Conservation (phyloP, 1,284 basidiomycete species). For the Cryptococcus sp. region DNA sequence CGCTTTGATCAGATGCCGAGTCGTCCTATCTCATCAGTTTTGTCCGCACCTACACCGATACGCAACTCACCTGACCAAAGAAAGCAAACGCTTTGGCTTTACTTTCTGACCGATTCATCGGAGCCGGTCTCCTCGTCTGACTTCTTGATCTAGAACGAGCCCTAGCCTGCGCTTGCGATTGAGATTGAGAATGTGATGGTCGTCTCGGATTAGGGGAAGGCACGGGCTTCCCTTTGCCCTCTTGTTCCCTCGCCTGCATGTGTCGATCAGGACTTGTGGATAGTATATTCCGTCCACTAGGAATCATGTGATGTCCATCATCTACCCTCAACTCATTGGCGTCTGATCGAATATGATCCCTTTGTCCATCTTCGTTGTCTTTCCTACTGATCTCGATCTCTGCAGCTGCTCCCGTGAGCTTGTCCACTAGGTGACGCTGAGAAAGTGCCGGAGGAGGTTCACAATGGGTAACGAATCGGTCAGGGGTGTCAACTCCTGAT, state of each 20-base stretch:
- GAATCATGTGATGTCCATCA: constrained; percentile 53
- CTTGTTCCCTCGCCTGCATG: neutral
- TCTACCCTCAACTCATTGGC: constrained; percentile 47
- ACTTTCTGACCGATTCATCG: constrained; percentile 3
- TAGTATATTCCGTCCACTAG: constrained; percentile 47
- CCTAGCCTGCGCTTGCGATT: neutral
- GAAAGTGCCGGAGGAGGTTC: constrained; percentile 58
- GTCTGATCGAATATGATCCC: constrained; percentile 56
- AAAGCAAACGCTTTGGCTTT: constrained; percentile 45
- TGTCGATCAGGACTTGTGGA: neutral
- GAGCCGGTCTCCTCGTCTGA: neutral
- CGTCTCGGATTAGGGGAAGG: constrained; percentile 52
- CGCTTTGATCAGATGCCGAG: constrained; percentile 56
- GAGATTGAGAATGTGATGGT: constrained; percentile 11
- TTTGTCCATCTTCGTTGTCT: constrained; percentile 51
- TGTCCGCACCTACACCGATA: constrained; percentile 33
- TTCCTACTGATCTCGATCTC: constrained; percentile 21
- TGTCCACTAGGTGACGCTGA: constrained; percentile 47
- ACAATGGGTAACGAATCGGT: constrained; percentile 64
- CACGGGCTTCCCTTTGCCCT: neutral
- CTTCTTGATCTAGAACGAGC: neutral
- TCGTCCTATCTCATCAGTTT: constrained; percentile 61
- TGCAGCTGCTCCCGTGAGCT: constrained; percentile 14
- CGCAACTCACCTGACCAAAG: constrained; percentile 44
- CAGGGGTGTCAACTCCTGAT: constrained; percentile 65